A percentile compares a stretch with the other conserved stretches of the same genome.
Conservation (phyloP, 352 stramenopile genomes). For the Pilasporangium apinafurcum region DNA sequence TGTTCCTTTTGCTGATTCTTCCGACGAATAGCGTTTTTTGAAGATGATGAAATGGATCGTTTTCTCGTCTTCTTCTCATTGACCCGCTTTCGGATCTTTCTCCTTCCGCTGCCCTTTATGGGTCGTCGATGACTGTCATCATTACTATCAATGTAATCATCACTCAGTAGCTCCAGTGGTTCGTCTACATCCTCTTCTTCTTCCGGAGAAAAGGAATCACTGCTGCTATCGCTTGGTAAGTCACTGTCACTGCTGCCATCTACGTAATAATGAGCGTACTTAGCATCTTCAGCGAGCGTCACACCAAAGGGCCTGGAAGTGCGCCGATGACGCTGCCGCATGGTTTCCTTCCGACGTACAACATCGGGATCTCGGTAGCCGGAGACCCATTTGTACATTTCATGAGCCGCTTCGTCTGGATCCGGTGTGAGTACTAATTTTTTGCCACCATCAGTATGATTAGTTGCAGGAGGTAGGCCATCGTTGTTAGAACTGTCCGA, state of each 20-base stretch:
- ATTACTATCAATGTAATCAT: slow-evolving; percentile 38
- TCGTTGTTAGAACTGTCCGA: neutral
- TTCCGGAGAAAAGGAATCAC: slow-evolving; percentile 35
- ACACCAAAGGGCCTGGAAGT: slow-evolving; percentile 26
- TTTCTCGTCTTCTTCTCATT: too few relatives aligned
- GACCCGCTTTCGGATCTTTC: too few relatives aligned
- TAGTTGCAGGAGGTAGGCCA: too few relatives aligned
- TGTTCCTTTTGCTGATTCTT: neutral
- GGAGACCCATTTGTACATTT: slow-evolving; percentile 59
- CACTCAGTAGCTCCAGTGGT: slow-evolving; percentile 30
- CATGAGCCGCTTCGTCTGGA: slow-evolving; percentile 15
- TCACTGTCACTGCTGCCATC: slow-evolving; percentile 19
- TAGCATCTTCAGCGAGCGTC: slow-evolving; percentile 27
- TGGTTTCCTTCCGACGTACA: slow-evolving; percentile 43
- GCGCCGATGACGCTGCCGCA: slow-evolving; percentile 34
- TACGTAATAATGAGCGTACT: slow-evolving; percentile 31
- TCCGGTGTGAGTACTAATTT: neutral
- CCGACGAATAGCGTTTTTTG: too few relatives aligned
- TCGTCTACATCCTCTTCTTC: slow-evolving; percentile 23
- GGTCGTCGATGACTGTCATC: slow-evolving; percentile 11
- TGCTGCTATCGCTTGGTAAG: slow-evolving; percentile 10
- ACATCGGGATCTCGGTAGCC: slow-evolving; percentile 48
- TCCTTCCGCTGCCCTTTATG: slow-evolving; percentile 14
- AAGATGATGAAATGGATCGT: too few relatives aligned
- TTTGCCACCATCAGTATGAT: neutral